These are phyloP conservation scores for Paraurostyla sp. DNA, from an alignment of 73 alveolate genomes.

Conservation along the genomic window DNA sequence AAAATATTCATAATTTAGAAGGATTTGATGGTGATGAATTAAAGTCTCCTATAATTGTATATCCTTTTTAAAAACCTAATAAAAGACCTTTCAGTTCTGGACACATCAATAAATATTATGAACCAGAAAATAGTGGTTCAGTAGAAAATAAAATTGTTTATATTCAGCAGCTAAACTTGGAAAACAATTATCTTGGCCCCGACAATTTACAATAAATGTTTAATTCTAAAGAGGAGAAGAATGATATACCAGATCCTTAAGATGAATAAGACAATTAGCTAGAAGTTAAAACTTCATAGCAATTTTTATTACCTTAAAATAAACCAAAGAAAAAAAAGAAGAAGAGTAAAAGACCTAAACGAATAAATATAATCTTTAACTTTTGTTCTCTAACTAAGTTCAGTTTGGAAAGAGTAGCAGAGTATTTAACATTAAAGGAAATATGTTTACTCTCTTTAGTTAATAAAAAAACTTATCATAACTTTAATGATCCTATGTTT, in stretches of 20 bases:
- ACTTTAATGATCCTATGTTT: background rate
- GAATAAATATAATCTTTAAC: too few relatives aligned
- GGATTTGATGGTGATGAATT: slow-evolving; percentile 10
- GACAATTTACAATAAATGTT: background rate
- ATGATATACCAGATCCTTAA: background rate
- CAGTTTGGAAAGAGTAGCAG: background rate
- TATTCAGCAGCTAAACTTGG: background rate
- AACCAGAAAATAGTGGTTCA: background rate
- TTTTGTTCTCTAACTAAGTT: too few relatives aligned
- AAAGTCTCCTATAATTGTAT: slow-evolving; percentile 20
- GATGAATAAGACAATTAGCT: too few relatives aligned
- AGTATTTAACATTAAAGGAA: background rate
- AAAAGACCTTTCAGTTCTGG: slow-evolving; percentile 15
- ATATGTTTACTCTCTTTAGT: background rate
- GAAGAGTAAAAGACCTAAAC: background rate
- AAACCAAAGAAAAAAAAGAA: too few relatives aligned
- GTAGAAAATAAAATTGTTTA: background rate
- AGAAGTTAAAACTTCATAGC: too few relatives aligned
- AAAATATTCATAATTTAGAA: too few relatives aligned
- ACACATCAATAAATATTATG: background rate
- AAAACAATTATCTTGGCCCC: background rate
- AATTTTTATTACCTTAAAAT: too few relatives aligned
- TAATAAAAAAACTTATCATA: background rate
- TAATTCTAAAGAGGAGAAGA: background rate
- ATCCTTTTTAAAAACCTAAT: background rate